Conservation (phyloP, 2,329 filamentous ascomycete genomes). For the Monosporascus sp. region DNA sequence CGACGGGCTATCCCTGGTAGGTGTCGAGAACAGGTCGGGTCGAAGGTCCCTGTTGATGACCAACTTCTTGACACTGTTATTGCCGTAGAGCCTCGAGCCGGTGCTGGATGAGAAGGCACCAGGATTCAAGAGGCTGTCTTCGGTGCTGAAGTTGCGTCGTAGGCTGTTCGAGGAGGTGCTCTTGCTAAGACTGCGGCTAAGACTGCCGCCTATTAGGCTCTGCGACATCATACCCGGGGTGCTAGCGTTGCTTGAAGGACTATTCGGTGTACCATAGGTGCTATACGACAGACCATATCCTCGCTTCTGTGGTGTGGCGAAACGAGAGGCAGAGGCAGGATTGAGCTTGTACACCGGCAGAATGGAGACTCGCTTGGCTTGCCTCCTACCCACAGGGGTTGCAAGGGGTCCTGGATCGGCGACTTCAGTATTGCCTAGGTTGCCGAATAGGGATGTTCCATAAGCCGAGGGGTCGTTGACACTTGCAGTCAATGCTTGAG, state of each 20-base stretch:
- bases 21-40: conserved; percentile 63
- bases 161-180: conserved; percentile 86
- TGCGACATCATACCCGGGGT: conserved; percentile 63
- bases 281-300: conserved; percentile 93
- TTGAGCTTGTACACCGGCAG: conserved; percentile 85
- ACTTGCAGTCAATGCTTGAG: conserved; percentile 68
- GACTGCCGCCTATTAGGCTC: conserved; percentile 61
- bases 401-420: conserved; percentile 83
- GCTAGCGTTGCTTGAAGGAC: conserved; percentile 60
- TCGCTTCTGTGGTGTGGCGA: conserved; percentile 77
- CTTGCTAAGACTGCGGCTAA: conserved; percentile 71
- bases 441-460: conserved; percentile 79
- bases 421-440: conserved; percentile 56
- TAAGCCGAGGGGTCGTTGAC: conserved; percentile 83
- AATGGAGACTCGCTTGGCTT: conserved; percentile 72
- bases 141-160: conserved; percentile 72
- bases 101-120: conserved; percentile 74
- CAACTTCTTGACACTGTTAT: conserved; percentile 76
- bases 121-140: conserved; percentile 81
- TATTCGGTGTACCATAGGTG: conserved; percentile 77
- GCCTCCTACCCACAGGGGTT: conserved; percentile 74
- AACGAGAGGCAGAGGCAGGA: conserved; percentile 71
- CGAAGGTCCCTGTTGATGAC: conserved; percentile 86
- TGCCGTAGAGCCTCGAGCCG: conserved; percentile 59
- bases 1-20: conserved; percentile 45